Conservation (phyloP, 805 yeast genomes). For the Myxozyma neotropica region DNA sequence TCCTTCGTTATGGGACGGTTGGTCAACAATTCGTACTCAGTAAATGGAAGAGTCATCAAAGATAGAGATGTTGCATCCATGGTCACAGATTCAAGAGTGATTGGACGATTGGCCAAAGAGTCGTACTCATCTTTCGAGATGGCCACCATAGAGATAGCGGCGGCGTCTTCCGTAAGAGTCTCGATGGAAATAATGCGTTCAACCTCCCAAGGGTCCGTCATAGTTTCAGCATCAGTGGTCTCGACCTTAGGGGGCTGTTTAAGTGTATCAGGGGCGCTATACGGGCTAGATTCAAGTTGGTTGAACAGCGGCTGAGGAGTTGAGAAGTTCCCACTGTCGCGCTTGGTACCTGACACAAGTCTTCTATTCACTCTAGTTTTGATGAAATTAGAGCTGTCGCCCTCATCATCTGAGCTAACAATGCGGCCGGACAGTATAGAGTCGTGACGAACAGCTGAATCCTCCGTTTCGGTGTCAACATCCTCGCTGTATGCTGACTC, state of each 20-base stretch:
- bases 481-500: constrained; percentile 38
- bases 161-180: constrained; percentile 27
- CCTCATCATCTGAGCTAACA: constrained; percentile 26
- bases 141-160: constrained; percentile 26
- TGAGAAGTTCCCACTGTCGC: constrained; percentile 29
- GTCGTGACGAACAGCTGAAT: constrained; percentile 1
- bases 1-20: constrained; percentile 7
- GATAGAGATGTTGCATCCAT: constrained; percentile 13
- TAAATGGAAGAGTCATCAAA: constrained; percentile 22
- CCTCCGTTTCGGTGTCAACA: constrained; percentile 42
- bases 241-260: constrained; percentile 16
- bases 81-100: background rate
- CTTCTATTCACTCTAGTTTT: constrained; percentile 6
- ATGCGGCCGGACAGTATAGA: background rate
- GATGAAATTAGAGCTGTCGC: constrained; percentile 16
- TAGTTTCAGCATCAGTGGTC: constrained; percentile 6
- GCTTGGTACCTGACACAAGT: constrained; percentile 4
- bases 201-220: constrained; percentile 26
- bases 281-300: constrained; percentile 29
- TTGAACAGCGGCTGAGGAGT: constrained; percentile 29
- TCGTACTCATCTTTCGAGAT: constrained; percentile 36
- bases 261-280: background rate
- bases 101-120: background rate
- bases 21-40: background rate
- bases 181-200: constrained; percentile 11